Base-by-base conservation (phyloP, 2,329 filamentous ascomycete genomes). In the Arthrobotrys iridis region DNA sequence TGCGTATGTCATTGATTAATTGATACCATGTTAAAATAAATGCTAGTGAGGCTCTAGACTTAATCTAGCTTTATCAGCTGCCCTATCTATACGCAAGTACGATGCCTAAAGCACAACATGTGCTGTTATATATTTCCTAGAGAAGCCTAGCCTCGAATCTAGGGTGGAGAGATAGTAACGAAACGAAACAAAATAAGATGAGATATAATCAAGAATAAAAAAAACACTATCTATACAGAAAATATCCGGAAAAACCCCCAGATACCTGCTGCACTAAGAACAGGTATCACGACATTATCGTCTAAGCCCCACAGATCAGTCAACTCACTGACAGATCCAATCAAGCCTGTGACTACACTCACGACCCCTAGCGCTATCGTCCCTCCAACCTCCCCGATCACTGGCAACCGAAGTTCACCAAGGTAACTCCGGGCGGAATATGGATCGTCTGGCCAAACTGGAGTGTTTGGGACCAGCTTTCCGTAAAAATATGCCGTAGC, bases 261-360 rank as follows among this genome's bases (percentile, higher is more conserved):
- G 76, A 99, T 89, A 4, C 93, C 93, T 48, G 93, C 83, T 22
- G 93, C 93, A 81, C 93, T 97, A 57, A 99, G 85, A 24, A 96
- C 89, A 1, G 95, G 95, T 82, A 99, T 99, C 57, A 94, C 98
- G 79, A 99, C 85, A 83, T 99, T 99, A 83, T 99, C 95, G 80
- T 99, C 95, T 91, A 93, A 93, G 52, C 93, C 92, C 81, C 93
- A 97, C 0, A 98, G 80, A 83, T 99, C 93, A 48, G 97, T 86
- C 13, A 94, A 91, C 83, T 99, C 95, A 80, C 93, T 97, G 46
- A 89, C 89, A 67, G 93, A 92, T 43, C 93, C 95, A 62, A 94
- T 88, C 45, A 98, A 83, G n/a, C 95, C 95, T 4, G 93, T 93
- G 84, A 91, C 92, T 40, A 97, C 78, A 80, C 93, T 92, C 88